Percentiles rank a stretch among this genome's conserved stretches.
phyloP scores from a whole-genome alignment of 2,329 filamentous ascomycete species.

The Dissoconium aciculare region DNA sequence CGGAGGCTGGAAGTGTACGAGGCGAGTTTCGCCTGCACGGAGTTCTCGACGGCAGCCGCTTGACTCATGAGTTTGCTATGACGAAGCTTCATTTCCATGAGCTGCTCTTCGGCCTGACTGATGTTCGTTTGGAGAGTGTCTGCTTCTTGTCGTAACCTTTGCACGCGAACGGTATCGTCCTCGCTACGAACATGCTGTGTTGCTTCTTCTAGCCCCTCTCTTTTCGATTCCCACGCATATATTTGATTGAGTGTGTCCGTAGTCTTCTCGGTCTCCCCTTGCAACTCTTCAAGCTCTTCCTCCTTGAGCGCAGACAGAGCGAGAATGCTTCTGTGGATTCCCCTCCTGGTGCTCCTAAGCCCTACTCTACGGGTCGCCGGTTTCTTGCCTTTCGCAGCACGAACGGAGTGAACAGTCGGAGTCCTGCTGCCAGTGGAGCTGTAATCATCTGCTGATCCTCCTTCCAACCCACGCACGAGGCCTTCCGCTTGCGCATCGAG shows the following conservation, averaged over 20 bases:
- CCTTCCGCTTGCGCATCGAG: slow-evolving; percentile 48
- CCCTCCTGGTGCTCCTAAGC: slow-evolving; percentile 48
- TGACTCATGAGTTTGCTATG: slow-evolving; percentile 45
- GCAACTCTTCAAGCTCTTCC: slow-evolving; percentile 50
- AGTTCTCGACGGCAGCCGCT: slow-evolving; percentile 49
- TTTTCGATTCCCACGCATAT: slow-evolving; percentile 43
- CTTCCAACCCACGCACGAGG: slow-evolving; percentile 35
- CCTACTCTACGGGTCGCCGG: slow-evolving; percentile 26
- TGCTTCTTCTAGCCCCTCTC: slow-evolving; percentile 40
- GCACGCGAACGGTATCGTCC: slow-evolving; percentile 43
- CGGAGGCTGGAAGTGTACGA: slow-evolving; percentile 53
- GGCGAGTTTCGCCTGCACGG: slow-evolving; percentile 54
- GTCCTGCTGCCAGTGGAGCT: slow-evolving; percentile 36
- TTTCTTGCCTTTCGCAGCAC: slow-evolving; percentile 16
- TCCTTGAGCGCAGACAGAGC: slow-evolving; percentile 51
- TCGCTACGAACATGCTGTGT: slow-evolving; percentile 40
- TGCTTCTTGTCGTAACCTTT: slow-evolving; percentile 36
- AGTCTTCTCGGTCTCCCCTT: slow-evolving; percentile 41
- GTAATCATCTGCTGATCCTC: slow-evolving; percentile 27
- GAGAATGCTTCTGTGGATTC: slow-evolving; percentile 47
- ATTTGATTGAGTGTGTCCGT: slow-evolving; percentile 45
- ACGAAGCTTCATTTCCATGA: slow-evolving; percentile 45
- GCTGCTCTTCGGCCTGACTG: slow-evolving; percentile 46
- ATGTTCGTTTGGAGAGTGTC: slow-evolving; percentile 48
- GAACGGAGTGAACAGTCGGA: slow-evolving; percentile 30